These are phyloP conservation scores for Clausena lansium DNA, from an alignment of 345 rosid genomes.

Conservation along the genomic window DNA sequence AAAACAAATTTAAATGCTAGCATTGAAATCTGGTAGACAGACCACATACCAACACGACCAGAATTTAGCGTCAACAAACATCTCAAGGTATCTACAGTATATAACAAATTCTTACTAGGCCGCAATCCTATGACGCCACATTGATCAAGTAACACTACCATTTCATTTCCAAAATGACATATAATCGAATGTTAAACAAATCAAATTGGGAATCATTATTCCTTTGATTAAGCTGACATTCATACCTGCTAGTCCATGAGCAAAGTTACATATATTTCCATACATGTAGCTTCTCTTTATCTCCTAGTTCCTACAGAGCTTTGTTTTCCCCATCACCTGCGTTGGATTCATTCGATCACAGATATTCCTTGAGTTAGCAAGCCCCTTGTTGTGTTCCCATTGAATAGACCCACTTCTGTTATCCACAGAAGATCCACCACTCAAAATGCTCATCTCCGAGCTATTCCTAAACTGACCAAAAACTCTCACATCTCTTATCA, in stretches of 20 bases:
- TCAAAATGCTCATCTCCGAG: not conserved
- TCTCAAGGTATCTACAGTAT: not conserved
- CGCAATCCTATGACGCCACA: not conserved
- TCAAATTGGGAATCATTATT: not conserved
- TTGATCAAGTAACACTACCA: not conserved
- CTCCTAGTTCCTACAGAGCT: slow-evolving; percentile 22
- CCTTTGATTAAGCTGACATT: not conserved
- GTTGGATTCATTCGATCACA: not conserved
- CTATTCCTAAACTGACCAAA: not conserved
- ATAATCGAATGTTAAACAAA: not conserved
- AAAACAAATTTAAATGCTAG: no score
- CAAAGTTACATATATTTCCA: slow-evolving; percentile 19
- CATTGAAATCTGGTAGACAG: no score
- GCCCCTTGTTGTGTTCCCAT: not conserved
- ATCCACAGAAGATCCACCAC: slow-evolving; percentile 1
- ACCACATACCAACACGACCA: no score
- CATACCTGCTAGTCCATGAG: slow-evolving; percentile 25
- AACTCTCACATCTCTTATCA: not conserved
- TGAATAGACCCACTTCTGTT: not conserved
- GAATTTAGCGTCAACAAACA: no score
- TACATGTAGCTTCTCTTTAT: slow-evolving; percentile 18
- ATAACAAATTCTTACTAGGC: not conserved
- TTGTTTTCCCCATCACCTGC: slow-evolving; percentile 13
- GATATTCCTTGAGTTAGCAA: not conserved
- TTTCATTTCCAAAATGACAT: not conserved